phyloP scores from a whole-genome alignment of 345 rosid genomes.

The Lumnitzera racemosa region DNA sequence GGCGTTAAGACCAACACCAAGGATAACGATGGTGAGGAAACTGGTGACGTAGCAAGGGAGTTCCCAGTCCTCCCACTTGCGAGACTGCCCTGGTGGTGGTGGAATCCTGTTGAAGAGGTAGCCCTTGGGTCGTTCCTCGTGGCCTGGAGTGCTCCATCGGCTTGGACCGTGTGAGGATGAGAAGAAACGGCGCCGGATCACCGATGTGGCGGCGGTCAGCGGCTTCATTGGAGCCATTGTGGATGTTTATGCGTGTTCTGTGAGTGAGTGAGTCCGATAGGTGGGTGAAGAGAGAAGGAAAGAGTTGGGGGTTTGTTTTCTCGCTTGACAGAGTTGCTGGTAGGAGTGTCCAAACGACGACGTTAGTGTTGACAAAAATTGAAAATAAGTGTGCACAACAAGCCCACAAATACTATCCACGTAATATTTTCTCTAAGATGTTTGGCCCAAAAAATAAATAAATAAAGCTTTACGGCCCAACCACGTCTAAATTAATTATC shows the following conservation, averaged over 20 bases:
- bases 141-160: constrained; percentile 80
- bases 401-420: too few species aligned
- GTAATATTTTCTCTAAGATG: too few species aligned
- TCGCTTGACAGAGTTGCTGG: too few species aligned
- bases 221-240: constrained; percentile 10
- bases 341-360: too few species aligned
- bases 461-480: too few species aligned
- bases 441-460: too few species aligned
- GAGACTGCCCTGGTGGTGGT: constrained; percentile 66
- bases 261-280: background rate
- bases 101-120: constrained; percentile 79
- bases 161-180: constrained; percentile 62
- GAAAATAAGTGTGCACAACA: too few species aligned
- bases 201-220: constrained; percentile 32
- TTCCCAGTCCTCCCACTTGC: constrained; percentile 99
- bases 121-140: constrained; percentile 90
- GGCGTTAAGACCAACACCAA: constrained; percentile 95
- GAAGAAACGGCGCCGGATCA: constrained; percentile 62
- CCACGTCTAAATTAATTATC: too few species aligned
- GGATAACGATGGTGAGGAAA: constrained; percentile 89
- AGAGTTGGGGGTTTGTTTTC: background rate
- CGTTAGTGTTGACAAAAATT: too few species aligned
- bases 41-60: constrained; percentile 96
- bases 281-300: background rate
- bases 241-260: background rate